phyloP scores from a whole-genome alignment of 169 alveolate genomes.

The Plasmodium billcollinsi region DNA sequence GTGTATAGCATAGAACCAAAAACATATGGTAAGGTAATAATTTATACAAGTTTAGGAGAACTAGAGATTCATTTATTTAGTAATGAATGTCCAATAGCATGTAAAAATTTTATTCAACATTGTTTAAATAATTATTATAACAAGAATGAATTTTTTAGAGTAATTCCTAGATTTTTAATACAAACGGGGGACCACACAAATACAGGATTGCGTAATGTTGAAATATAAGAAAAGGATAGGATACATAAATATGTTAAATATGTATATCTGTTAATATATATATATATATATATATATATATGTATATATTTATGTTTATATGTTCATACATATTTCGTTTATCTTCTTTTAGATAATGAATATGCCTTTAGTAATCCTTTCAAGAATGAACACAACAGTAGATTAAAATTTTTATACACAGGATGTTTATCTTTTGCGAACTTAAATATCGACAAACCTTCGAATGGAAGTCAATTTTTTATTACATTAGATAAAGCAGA shows the following conservation, averaged over 20 bases:
- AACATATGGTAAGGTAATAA: constrained; percentile 92
- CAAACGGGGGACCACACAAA: constrained; percentile 92
- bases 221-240: not conserved
- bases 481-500: constrained; percentile 93
- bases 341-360: constrained; percentile 89
- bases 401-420: constrained; percentile 88
- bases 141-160: constrained; percentile 92
- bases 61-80: constrained; percentile 93
- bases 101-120: constrained; percentile 92
- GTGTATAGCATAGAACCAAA: constrained; percentile 92
- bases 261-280: too few species aligned
- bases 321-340: not conserved
- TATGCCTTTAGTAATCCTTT: constrained; percentile 94
- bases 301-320: not conserved
- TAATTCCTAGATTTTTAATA: constrained; percentile 91
- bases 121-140: constrained; percentile 94
- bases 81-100: constrained; percentile 92
- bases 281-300: not conserved
- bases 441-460: constrained; percentile 71
- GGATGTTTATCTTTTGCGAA: constrained; percentile 76
- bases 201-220: constrained; percentile 84
- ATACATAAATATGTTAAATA: not conserved
- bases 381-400: constrained; percentile 94
- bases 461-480: constrained; percentile 91
- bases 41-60: constrained; percentile 94